Conservation (phyloP, 2,329 filamentous ascomycete species). For the Colletotrichum trifolii region DNA sequence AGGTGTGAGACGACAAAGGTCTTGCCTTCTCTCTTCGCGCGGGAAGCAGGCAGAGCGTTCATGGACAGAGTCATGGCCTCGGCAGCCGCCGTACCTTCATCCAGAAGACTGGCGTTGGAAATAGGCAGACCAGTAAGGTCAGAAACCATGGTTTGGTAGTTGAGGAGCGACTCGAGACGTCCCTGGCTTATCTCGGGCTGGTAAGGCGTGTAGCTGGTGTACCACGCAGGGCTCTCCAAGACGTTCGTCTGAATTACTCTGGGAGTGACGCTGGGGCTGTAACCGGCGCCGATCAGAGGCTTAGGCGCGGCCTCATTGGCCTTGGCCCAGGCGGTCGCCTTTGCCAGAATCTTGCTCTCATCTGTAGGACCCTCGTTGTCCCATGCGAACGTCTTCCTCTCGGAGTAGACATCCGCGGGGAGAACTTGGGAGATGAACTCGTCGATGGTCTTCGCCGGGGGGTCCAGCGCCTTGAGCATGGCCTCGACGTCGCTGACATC, state of each 20-base stretch:
- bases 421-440: conserved; percentile 88
- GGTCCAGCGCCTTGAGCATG: conserved; percentile 85
- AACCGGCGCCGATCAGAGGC: conserved; percentile 88
- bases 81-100: conserved; percentile 91
- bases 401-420: conserved; percentile 80
- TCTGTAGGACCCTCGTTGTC: conserved; percentile 59
- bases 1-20: conserved; percentile 85
- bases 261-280: conserved; percentile 87
- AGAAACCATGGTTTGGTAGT: conserved; percentile 93
- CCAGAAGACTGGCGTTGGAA: conserved; percentile 89
- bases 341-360: conserved; percentile 69
- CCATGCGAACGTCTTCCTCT: conserved; percentile 69
- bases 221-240: conserved; percentile 94
- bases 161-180: conserved; percentile 88
- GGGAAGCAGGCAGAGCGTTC: conserved; percentile 76
- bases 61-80: conserved; percentile 96
- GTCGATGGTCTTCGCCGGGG: conserved; percentile 78
- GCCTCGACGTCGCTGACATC: conserved; percentile 73
- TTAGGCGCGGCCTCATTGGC: conserved; percentile 53
- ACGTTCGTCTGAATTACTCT: conserved; percentile 94
- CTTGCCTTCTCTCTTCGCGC: conserved; percentile 80
- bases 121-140: conserved; percentile 90
- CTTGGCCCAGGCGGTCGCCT: conserved; percentile 47
- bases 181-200: conserved; percentile 98
- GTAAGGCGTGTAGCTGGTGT: conserved; percentile 97